phyloP scores from a whole-genome alignment of 345 rosid species.

The Rubroshorea leprosula region DNA sequence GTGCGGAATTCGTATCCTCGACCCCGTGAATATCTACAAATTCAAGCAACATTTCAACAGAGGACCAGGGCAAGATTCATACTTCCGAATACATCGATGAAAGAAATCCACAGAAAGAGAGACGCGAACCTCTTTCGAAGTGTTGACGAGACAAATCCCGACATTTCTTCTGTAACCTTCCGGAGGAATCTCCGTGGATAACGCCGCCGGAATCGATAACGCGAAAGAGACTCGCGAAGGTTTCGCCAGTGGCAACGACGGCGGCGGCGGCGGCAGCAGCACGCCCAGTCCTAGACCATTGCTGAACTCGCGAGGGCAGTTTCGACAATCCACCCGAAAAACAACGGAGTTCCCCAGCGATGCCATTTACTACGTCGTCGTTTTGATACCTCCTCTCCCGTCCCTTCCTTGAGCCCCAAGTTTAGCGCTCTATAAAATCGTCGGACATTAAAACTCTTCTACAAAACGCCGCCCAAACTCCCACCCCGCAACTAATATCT shows the following conservation, averaged over 20 bases:
- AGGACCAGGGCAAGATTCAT: not conserved
- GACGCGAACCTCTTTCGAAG: conserved; percentile 58
- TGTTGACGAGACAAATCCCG: conserved; percentile 63
- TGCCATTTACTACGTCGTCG: conserved; percentile 35
- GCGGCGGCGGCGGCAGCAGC: too few species aligned
- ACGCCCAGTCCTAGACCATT: too few species aligned
- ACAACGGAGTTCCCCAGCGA: conserved; percentile 22
- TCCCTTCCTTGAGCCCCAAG: conserved; percentile 33
- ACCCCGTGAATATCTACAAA: conserved; percentile 56
- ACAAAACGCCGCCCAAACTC: too few species aligned
- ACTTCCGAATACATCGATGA: not conserved
- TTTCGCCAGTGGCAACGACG: conserved; percentile 18
- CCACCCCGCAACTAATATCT: not conserved
- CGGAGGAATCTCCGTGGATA: conserved; percentile 55
- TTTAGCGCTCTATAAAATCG: not conserved
- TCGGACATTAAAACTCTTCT: not conserved
- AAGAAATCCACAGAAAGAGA: not conserved
- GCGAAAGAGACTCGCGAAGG: conserved; percentile 24
- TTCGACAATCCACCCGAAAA: conserved; percentile 15
- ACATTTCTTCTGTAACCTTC: conserved; percentile 75
- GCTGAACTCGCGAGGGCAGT: conserved; percentile 13
- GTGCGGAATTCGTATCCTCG: conserved; percentile 58
- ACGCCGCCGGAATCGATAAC: conserved; percentile 21
- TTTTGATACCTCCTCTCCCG: conserved; percentile 10
- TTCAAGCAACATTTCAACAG: conserved; percentile 9